Conservation (phyloP, 1,139 yeast genomes). For the Sugiyamaella sp. region DNA sequence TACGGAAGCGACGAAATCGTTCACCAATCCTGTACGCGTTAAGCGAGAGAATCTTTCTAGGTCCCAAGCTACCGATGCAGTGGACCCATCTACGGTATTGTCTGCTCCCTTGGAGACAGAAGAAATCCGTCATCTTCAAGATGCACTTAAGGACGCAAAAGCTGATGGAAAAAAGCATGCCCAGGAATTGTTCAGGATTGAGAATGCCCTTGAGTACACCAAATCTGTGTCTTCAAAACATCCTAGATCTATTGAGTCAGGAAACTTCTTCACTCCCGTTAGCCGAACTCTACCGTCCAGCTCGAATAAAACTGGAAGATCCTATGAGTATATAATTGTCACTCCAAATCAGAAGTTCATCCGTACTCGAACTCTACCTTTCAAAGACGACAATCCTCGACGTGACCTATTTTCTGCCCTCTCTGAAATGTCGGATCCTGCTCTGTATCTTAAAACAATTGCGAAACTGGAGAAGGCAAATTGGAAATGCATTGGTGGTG, state of each 20-base stretch:
- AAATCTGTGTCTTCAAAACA: slow-evolving; percentile 39
- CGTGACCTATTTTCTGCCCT: slow-evolving; percentile 53
- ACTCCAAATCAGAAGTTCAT: slow-evolving; percentile 49
- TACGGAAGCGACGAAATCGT: not conserved
- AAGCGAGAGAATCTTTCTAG: slow-evolving; percentile 21
- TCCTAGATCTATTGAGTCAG: slow-evolving; percentile 49
- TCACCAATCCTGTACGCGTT: slow-evolving; percentile 6
- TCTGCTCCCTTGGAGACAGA: slow-evolving; percentile 19
- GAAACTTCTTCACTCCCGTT: slow-evolving; percentile 57
- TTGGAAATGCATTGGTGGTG: slow-evolving; percentile 55
- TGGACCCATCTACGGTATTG: not conserved
- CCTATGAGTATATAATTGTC: slow-evolving; percentile 51
- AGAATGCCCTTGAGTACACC: slow-evolving; percentile 60
- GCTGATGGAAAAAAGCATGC: slow-evolving; percentile 46
- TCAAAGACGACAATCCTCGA: slow-evolving; percentile 40
- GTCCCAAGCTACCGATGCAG: slow-evolving; percentile 17
- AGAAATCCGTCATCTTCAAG: slow-evolving; percentile 38
- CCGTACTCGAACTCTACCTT: slow-evolving; percentile 49
- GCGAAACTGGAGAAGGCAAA: slow-evolving; percentile 46
- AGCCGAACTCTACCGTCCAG: not conserved
- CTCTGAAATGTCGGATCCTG: slow-evolving; percentile 46
- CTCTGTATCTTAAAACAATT: slow-evolving; percentile 41
- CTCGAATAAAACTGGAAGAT: slow-evolving; percentile 18
- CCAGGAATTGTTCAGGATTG: slow-evolving; percentile 52
- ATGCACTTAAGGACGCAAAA: slow-evolving; percentile 51